phyloP scores from a whole-genome alignment of 169 alveolate species.

The Cardiosporidium cionae region DNA sequence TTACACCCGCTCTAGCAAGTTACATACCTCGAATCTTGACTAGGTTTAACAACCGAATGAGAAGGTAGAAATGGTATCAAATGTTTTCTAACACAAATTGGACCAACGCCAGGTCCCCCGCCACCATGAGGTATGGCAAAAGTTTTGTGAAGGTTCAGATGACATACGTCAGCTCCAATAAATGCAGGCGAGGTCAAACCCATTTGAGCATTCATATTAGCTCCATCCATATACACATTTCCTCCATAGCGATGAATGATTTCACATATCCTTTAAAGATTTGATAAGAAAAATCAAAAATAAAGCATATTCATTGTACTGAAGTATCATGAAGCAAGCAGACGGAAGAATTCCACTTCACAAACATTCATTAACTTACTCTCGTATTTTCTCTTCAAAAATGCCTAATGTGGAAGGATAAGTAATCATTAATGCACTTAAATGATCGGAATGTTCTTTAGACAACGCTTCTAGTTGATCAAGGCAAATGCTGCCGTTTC shows the following conservation, averaged over 20 bases:
- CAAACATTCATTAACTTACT: no score
- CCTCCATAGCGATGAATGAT: conserved; percentile 74
- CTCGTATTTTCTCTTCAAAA: conserved; percentile 61
- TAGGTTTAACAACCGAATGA: conserved; percentile 5
- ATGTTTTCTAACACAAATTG: conserved; percentile 56
- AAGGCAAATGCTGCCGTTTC: conserved; percentile 55
- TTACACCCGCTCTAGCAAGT: no score
- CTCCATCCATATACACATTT: conserved; percentile 82
- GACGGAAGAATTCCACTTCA: no score
- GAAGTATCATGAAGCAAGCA: no score
- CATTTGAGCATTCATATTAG: conserved; percentile 78
- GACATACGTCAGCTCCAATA: conserved; percentile 85
- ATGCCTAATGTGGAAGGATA: conserved; percentile 80
- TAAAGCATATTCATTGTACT: no score
- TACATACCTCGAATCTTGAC: background rate
- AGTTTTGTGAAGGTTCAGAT: conserved; percentile 78
- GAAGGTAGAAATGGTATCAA: conserved; percentile 71
- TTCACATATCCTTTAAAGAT: conserved; percentile 49
- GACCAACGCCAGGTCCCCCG: conserved; percentile 83
- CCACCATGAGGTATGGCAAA: conserved; percentile 86
- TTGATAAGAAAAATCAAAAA: no score
- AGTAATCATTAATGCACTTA: conserved; percentile 68
- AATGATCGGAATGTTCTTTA: conserved; percentile 46
- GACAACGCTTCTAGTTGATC: conserved; percentile 55
- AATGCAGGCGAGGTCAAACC: conserved; percentile 74